Base-by-base conservation (phyloP, 768 basidiomycete species). In the Kwoniella sp. region DNA sequence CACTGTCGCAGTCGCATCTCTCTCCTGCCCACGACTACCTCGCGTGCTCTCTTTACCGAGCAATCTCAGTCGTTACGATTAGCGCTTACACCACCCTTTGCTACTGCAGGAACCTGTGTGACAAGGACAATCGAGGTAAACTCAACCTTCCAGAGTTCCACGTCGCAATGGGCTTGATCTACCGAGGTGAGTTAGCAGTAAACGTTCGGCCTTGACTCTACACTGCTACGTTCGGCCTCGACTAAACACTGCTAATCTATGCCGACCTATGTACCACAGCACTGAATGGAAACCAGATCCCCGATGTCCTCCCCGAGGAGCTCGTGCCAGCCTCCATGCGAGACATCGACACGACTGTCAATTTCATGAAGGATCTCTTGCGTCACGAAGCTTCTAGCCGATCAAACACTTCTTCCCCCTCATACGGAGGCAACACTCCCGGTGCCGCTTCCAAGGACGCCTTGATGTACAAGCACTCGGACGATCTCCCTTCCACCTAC, bases 111-210 rank as follows among this genome's bases (percentile, higher is more conserved):
- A 88, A 87, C 15, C 85, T 98, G 6, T 91, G 94, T 21, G 96
- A 99, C 80, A 85, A 86, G 40, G 90, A 94, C 65, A 92, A 98
- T 80, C 88, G 92, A 24, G 96, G 96, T 24, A 96, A 93, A 80
- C 86, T 98, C 52, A 97, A 96, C 70, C 83, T 95, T 26, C 89
- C 91, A 15, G 96, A 98, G 78, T 99, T 99, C 78, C 92, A 98
- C 77, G 90, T 97, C 63, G 96, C 96, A 0, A 99, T 99, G 95
- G 92, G 91, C 56, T 83, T 98, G 58, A 98, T 99, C 74, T 97
- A 93, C 81, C 88, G 96, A 76, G 85, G 95, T 97, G 82, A 71
- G 90, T 86, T 6, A 2, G 26, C 65, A n/a, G n/a, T 54, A 50
- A 26, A 22, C 30, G 17, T 9, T n/a, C n/a, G n/a, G n/a, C n/a